Evolutionary conservation across 192 early-diverging fungal species (phyloP).

Genomic region (Blastocladiella britannica): DNA sequence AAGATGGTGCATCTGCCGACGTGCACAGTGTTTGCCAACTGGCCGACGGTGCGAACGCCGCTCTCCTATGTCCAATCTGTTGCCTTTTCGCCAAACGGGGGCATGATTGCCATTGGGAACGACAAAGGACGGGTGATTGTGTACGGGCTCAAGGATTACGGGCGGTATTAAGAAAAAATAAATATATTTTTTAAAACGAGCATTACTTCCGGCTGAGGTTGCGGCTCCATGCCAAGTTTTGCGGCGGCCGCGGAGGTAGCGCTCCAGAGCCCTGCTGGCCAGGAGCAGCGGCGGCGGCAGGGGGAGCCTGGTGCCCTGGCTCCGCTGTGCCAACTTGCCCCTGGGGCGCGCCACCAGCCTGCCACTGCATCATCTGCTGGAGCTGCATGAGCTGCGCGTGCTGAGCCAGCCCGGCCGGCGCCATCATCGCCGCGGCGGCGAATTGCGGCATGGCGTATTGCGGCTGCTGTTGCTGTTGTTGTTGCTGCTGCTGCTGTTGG

Average conservation of each 20-base stretch:
- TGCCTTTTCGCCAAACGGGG: slow-evolving; percentile 78
- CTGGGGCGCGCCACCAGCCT: too few relatives aligned
- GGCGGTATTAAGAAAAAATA: slow-evolving; percentile 1
- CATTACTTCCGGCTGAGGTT: too few relatives aligned
- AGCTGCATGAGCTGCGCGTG: not conserved
- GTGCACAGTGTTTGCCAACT: slow-evolving; percentile 67
- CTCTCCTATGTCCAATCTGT: slow-evolving; percentile 57
- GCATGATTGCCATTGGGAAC: slow-evolving; percentile 77
- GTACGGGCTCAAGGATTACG: slow-evolving; percentile 50
- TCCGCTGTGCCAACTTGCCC: too few relatives aligned
- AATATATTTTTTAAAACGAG: too few relatives aligned
- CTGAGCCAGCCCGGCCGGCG: too few relatives aligned
- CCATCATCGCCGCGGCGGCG: too few relatives aligned
- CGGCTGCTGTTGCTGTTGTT: too few relatives aligned
- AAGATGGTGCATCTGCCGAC: slow-evolving; percentile 66
- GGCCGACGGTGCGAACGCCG: slow-evolving; percentile 71
- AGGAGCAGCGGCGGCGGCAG: too few relatives aligned
- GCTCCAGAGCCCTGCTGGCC: not conserved
- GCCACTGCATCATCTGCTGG: too few relatives aligned
- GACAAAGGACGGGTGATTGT: slow-evolving; percentile 72
- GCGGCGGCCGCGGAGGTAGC: not conserved
- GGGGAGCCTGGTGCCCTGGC: too few relatives aligned
- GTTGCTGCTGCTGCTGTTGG: too few relatives aligned
- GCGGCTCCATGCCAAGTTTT: not conserved
- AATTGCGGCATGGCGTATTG: too few relatives aligned